These are phyloP conservation scores for Lathyrus oleraceus DNA, from an alignment of 306 rosid species.

Conservation along the genomic window DNA sequence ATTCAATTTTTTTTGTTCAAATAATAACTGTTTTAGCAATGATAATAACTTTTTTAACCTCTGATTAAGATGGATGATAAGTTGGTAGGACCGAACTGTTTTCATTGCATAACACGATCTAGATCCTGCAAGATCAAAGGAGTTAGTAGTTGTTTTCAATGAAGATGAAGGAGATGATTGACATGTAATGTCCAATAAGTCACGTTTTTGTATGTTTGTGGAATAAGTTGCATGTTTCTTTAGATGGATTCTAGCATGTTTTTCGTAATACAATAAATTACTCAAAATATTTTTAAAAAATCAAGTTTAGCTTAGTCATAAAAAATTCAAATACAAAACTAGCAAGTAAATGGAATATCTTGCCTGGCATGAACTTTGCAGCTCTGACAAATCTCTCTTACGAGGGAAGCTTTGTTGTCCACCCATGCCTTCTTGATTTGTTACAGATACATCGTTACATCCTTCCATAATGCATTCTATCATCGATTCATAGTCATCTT, in stretches of 20 bases:
- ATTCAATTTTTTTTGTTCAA: not conserved
- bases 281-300: not conserved
- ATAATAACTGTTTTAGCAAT: not conserved
- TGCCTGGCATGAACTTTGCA: slow-evolving; percentile 66
- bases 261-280: not conserved
- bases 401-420: slow-evolving; percentile 39
- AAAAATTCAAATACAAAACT: slow-evolving; percentile 19
- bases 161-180: slow-evolving; percentile 18
- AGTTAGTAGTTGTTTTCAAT: slow-evolving; percentile 15
- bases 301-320: slow-evolving; percentile 9
- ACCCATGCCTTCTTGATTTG: slow-evolving; percentile 42
- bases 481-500: slow-evolving; percentile 58
- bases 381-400: slow-evolving; percentile 60
- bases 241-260: not conserved
- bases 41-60: not conserved
- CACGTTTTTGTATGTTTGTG: not conserved
- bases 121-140: slow-evolving; percentile 42
- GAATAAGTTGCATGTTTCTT: too few relatives aligned
- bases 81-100: slow-evolving; percentile 58
- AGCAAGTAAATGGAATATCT: slow-evolving; percentile 33
- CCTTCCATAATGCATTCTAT: slow-evolving; percentile 71
- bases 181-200: not conserved
- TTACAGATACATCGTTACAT: slow-evolving; percentile 47
- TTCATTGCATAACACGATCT: slow-evolving; percentile 39
- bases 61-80: slow-evolving; percentile 41